A percentile compares a stretch with the other conserved stretches of the same genome.
Evolutionary conservation across 169 alveolate species (phyloP).

Genomic region (Cryptosporidium tyzzeri): DNA sequence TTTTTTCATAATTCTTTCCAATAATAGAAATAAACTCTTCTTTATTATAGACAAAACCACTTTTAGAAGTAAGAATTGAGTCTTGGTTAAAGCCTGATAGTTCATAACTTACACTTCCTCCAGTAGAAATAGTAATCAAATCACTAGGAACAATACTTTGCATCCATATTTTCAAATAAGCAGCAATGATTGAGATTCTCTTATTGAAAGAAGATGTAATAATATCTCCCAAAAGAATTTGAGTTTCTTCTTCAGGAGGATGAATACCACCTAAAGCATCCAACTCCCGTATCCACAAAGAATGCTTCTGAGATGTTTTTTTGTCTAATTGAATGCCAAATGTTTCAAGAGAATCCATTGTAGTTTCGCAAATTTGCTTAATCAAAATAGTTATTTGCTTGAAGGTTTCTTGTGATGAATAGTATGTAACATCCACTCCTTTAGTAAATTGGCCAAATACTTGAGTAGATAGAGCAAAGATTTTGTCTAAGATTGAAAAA

Average conservation of each 20-base stretch:
- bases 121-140: constrained; percentile 14
- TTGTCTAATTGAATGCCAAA: constrained; percentile 30
- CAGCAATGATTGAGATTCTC: constrained; percentile 7
- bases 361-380: constrained; percentile 6
- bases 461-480: not conserved
- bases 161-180: constrained; percentile 38
- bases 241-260: not conserved
- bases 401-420: not conserved
- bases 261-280: not conserved
- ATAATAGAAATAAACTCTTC: constrained; percentile 22
- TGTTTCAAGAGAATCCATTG: not conserved
- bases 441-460: constrained; percentile 8
- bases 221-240: not conserved
- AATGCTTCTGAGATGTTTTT: not conserved
- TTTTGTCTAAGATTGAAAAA: constrained; percentile 19
- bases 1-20: not conserved
- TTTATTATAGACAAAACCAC: constrained; percentile 19
- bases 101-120: not conserved
- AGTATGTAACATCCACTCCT: constrained; percentile 18
- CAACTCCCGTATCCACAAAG: constrained; percentile 7
- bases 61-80: not conserved
- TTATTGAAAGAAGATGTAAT: not conserved
- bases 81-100: not conserved
- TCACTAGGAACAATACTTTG: constrained; percentile 26
- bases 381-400: not conserved